These are phyloP conservation scores for Pythium biforme DNA, from an alignment of 352 stramenopile genomes.

Conservation along the genomic window DNA sequence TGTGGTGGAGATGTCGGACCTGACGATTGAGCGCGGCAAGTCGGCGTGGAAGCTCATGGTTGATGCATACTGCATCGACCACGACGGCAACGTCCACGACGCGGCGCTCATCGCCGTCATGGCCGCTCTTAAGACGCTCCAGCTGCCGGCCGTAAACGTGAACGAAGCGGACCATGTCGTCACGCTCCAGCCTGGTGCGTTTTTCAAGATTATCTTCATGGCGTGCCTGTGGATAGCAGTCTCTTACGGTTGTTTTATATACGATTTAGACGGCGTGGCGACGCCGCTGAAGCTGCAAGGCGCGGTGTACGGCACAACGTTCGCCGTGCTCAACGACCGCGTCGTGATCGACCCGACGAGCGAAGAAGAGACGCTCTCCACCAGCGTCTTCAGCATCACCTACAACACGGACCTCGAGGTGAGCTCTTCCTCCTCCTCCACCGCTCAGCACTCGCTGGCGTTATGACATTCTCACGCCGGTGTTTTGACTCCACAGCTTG, in stretches of 20 bases:
- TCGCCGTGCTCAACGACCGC: constrained; percentile 52
- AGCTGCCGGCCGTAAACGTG: constrained; percentile 59
- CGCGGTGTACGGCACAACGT: constrained; percentile 61
- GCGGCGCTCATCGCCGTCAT: constrained; percentile 69
- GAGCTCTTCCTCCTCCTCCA: too few species aligned
- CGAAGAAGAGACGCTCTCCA: constrained; percentile 66
- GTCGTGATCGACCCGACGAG: constrained; percentile 73
- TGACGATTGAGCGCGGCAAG: constrained; percentile 72
- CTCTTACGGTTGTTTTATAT: too few species aligned
- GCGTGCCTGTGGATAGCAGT: background rate
- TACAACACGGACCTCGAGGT: constrained; percentile 67
- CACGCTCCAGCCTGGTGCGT: constrained; percentile 54
- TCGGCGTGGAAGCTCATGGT: constrained; percentile 81
- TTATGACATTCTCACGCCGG: background rate
- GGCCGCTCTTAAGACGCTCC: constrained; percentile 60
- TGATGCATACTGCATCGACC: constrained; percentile 79
- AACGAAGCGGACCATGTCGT: constrained; percentile 71
- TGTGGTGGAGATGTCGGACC: constrained; percentile 76
- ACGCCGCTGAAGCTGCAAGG: constrained; percentile 56
- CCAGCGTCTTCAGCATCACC: constrained; percentile 55
- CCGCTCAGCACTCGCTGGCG: too few species aligned
- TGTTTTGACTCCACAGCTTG: constrained; percentile 10
- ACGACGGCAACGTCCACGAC: constrained; percentile 82
- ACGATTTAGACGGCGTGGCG: constrained; percentile 41
- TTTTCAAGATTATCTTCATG: too few species aligned